Evolutionary conservation across 2,329 filamentous ascomycete genomes (phyloP).

Genomic region (Apiospora malaysiana): DNA sequence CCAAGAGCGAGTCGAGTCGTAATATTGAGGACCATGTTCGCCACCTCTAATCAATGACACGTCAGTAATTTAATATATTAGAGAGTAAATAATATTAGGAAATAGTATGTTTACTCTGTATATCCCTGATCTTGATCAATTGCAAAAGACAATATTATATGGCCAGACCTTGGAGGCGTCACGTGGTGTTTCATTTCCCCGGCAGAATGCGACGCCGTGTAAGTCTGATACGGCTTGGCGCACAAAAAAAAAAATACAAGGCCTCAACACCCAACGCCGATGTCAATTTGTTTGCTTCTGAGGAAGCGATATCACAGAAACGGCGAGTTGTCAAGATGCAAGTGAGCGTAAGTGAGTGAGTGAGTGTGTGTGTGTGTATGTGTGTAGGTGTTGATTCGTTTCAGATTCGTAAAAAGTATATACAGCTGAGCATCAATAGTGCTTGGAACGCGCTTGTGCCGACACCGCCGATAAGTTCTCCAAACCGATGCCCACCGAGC

Average conservation of each 20-base stretch:
- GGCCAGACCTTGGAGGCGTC: not conserved
- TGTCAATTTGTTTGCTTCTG: not conserved
- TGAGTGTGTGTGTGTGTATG: too few species aligned
- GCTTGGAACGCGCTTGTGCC: not conserved
- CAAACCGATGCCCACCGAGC: slow-evolving; percentile 16
- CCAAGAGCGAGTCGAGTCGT: slow-evolving; percentile 11
- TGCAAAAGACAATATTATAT: not conserved
- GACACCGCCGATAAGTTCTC: slow-evolving; percentile 17
- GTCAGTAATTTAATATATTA: not conserved
- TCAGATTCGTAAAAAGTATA: slow-evolving; percentile 18
- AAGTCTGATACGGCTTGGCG: not conserved
- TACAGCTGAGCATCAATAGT: slow-evolving; percentile 18
- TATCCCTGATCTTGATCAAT: not conserved
- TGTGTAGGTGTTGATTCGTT: slow-evolving; percentile 15
- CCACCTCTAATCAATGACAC: not conserved
- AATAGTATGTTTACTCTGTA: not conserved
- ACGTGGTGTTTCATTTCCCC: not conserved
- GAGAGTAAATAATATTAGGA: not conserved
- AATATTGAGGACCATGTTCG: not conserved
- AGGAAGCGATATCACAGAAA: not conserved
- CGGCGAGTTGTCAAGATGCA: not conserved
- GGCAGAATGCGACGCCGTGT: slow-evolving; percentile 10
- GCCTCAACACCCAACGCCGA: not conserved
- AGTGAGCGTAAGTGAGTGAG: not conserved
- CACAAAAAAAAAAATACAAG: not conserved